Conservation (phyloP, 176 grass and related monocot genomes). For the Canna indica region DNA sequence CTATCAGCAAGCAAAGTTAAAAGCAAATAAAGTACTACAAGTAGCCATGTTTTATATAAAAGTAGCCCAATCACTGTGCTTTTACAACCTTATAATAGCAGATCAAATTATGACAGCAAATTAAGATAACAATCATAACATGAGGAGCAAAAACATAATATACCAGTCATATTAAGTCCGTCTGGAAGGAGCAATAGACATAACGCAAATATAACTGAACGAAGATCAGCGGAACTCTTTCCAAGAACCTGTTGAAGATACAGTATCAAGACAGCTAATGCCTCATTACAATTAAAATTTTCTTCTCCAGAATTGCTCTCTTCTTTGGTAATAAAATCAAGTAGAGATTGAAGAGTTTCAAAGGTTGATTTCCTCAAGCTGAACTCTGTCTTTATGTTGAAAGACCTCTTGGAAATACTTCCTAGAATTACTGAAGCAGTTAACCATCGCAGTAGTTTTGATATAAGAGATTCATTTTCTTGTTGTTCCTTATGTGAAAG, state of each 20-base stretch:
- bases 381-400: constrained; percentile 30
- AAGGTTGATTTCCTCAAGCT: constrained; percentile 25
- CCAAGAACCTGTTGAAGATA: constrained; percentile 59
- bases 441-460: constrained; percentile 69
- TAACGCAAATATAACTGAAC: constrained; percentile 51
- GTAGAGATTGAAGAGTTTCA: constrained; percentile 38
- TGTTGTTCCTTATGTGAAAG: constrained; percentile 17
- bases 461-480: constrained; percentile 34
- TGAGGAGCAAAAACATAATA: constrained; percentile 8
- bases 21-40: too few species aligned
- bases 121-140: constrained; percentile 18
- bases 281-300: constrained; percentile 32
- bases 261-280: constrained; percentile 49
- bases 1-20: too few species aligned
- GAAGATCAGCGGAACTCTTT: constrained; percentile 34
- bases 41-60: too few species aligned
- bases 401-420: constrained; percentile 38
- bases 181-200: constrained; percentile 44
- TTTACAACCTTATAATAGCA: too few species aligned
- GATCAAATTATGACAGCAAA: not conserved
- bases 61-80: too few species aligned
- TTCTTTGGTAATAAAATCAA: constrained; percentile 32
- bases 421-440: constrained; percentile 80
- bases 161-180: constrained; percentile 35
- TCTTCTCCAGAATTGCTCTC: constrained; percentile 15